Percentiles rank a stretch among this genome's conserved stretches.
These are phyloP conservation scores for Penicillium odoratum DNA, from an alignment of 495 filamentous ascomycete species.

Conservation along the genomic window DNA sequence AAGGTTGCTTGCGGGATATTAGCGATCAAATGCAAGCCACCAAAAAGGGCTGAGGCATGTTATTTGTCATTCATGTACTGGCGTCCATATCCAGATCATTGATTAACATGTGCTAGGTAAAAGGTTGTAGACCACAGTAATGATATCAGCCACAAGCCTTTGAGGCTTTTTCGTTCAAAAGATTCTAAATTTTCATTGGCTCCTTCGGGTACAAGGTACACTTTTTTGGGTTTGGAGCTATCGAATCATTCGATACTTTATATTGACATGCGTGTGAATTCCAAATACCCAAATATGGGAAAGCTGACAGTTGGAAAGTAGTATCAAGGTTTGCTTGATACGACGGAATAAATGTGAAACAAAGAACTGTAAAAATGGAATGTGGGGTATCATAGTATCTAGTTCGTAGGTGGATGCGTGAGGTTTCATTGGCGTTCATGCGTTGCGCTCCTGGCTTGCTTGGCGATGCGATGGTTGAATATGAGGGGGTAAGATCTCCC, in stretches of 20 bases:
- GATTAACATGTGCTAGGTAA: not conserved
- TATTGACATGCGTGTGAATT: not conserved
- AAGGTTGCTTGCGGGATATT: no score
- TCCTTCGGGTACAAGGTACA: not conserved
- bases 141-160: not conserved
- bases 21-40: not conserved
- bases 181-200: not conserved
- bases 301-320: not conserved
- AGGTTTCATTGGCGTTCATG: not conserved
- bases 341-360: not conserved
- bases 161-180: not conserved
- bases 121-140: not conserved
- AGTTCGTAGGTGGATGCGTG: not conserved
- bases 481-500: slow-evolving; percentile 1
- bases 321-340: not conserved
- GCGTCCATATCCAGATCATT: not conserved
- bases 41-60: not conserved
- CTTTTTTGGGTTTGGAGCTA: not conserved
- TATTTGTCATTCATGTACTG: not conserved
- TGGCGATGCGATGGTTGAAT: slow-evolving; percentile 2
- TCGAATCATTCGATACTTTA: not conserved
- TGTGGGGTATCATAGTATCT: not conserved
- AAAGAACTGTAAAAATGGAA: not conserved
- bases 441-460: not conserved
- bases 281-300: not conserved